A percentile compares a stretch with the other conserved stretches of the same genome.
phyloP scores from a whole-genome alignment of 176 grass and related monocot genomes.

The Zizania latifolia region DNA sequence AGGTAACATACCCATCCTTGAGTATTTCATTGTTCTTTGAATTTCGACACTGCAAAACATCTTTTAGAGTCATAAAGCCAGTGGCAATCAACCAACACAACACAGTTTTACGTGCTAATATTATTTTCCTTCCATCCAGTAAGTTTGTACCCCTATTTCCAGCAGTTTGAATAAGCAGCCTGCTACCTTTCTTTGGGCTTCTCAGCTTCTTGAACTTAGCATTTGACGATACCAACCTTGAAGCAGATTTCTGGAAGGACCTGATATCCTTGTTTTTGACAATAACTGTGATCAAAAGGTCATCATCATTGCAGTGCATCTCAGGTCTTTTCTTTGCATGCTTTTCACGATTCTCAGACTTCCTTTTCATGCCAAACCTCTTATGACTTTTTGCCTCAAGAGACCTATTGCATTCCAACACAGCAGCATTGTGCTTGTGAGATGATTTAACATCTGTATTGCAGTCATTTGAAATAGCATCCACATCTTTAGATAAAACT shows the following conservation, averaged over 20 bases:
- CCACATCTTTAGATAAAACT: constrained; percentile 11
- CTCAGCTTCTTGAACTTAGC: constrained; percentile 30
- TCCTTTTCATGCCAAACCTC: constrained; percentile 3
- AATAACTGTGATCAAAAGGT: constrained; percentile 57
- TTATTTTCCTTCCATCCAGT: constrained; percentile 33
- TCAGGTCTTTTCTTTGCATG: constrained; percentile 40
- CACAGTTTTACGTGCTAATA: constrained; percentile 48
- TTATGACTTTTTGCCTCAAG: neutral
- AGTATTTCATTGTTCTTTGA: constrained; percentile 35
- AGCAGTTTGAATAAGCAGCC: constrained; percentile 25
- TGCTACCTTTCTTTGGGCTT: constrained; percentile 14
- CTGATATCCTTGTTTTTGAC: constrained; percentile 64
- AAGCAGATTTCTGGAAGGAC: constrained; percentile 33
- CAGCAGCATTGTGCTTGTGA: neutral
- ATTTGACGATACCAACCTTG: constrained; percentile 11
- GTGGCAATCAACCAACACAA: constrained; percentile 55
- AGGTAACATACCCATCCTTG: constrained; percentile 52
- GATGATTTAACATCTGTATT: constrained; percentile 16
- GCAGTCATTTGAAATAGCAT: constrained; percentile 33
- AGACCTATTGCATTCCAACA: neutral
- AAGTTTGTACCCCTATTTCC: constrained; percentile 20
- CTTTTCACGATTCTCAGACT: constrained; percentile 17
- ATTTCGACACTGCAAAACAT: constrained; percentile 52
- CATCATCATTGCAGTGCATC: constrained; percentile 51
- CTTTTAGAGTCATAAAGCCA: constrained; percentile 46